These are phyloP conservation scores for Kwoniella dejecticola DNA, from an alignment of 768 basidiomycete species.

Conservation along the genomic window DNA sequence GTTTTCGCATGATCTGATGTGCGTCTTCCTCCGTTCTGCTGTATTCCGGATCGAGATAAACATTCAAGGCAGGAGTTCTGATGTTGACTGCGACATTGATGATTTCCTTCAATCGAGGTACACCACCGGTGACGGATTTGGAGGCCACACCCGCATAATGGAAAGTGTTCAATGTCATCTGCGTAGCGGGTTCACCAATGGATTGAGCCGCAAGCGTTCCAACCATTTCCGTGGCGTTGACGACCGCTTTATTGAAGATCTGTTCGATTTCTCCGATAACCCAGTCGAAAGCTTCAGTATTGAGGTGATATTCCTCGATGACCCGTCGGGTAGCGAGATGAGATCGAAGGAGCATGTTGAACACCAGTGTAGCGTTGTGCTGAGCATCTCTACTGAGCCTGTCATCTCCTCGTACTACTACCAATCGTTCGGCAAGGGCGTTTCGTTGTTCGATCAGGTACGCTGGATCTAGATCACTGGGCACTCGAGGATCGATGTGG, in stretches of 20 bases:
- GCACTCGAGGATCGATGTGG: constrained; percentile 91
- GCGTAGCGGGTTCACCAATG: constrained; percentile 98
- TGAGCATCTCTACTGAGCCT: constrained; percentile 74
- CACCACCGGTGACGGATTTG: constrained; percentile 99
- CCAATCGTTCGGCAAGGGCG: constrained; percentile 71
- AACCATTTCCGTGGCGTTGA: constrained; percentile 97
- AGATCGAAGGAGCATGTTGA: constrained; percentile 89
- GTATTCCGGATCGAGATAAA: constrained; percentile 61
- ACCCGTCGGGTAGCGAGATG: constrained; percentile 85
- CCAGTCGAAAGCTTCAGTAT: constrained; percentile 95
- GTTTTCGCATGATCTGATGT: constrained; percentile 54
- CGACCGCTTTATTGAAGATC: constrained; percentile 90
- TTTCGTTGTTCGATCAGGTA: constrained; percentile 81
- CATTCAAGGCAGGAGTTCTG: constrained; percentile 94
- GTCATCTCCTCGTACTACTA: constrained; percentile 88
- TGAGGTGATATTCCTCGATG: constrained; percentile 82
- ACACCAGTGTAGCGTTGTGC: constrained; percentile 83
- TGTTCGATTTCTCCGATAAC: constrained; percentile 92
- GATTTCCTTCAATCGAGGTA: constrained; percentile 97
- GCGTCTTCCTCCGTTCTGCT: constrained; percentile 67
- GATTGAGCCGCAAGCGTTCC: constrained; percentile 97
- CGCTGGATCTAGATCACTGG: constrained; percentile 83
- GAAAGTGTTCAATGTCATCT: constrained; percentile 99
- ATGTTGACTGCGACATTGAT: constrained; percentile 99
- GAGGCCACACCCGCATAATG: constrained; percentile 99